Evolutionary conservation across 371 early-diverging fungal species (phyloP).

Genomic region (Lichtheimia hyalospora): DNA sequence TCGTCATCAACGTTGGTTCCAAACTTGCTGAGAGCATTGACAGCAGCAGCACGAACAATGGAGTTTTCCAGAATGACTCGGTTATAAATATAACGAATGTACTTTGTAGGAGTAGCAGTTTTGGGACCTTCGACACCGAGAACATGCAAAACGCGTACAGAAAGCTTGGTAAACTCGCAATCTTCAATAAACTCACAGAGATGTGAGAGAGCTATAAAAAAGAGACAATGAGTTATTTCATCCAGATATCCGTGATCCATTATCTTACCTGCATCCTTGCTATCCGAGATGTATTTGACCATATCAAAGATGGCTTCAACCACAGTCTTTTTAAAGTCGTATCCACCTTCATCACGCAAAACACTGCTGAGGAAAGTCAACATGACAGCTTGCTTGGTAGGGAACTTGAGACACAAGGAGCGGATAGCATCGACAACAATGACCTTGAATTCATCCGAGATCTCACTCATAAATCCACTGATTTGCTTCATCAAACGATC

Average conservation of each 20-base stretch:
- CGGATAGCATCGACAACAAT: slow-evolving; percentile 97
- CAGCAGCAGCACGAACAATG: slow-evolving; percentile 97
- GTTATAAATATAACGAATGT: slow-evolving; percentile 98
- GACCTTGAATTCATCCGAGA: slow-evolving; percentile 97
- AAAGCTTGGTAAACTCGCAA: slow-evolving; percentile 96
- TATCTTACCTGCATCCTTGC: slow-evolving; percentile 80
- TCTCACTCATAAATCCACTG: slow-evolving; percentile 94
- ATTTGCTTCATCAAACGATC: slow-evolving; percentile 98
- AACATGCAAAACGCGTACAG: slow-evolving; percentile 92
- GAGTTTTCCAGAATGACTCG: slow-evolving; percentile 97
- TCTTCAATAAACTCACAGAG: slow-evolving; percentile 99
- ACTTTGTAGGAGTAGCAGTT: slow-evolving; percentile 88
- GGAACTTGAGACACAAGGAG: slow-evolving; percentile 95
- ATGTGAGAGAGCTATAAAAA: slow-evolving; percentile 81
- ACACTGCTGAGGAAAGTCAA: slow-evolving; percentile 89
- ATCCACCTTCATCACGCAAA: slow-evolving; percentile 97
- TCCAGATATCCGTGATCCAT: background rate
- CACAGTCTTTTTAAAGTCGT: slow-evolving; percentile 93
- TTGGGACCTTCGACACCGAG: slow-evolving; percentile 95
- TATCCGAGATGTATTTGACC: slow-evolving; percentile 89
- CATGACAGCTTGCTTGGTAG: slow-evolving; percentile 92
- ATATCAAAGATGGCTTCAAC: slow-evolving; percentile 97
- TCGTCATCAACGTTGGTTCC: slow-evolving; percentile 81
- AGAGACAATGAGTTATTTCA: background rate
- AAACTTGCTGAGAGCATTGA: slow-evolving; percentile 92